Conservation (phyloP, 495 filamentous ascomycete genomes). For the Xeromyces bisporus region DNA sequence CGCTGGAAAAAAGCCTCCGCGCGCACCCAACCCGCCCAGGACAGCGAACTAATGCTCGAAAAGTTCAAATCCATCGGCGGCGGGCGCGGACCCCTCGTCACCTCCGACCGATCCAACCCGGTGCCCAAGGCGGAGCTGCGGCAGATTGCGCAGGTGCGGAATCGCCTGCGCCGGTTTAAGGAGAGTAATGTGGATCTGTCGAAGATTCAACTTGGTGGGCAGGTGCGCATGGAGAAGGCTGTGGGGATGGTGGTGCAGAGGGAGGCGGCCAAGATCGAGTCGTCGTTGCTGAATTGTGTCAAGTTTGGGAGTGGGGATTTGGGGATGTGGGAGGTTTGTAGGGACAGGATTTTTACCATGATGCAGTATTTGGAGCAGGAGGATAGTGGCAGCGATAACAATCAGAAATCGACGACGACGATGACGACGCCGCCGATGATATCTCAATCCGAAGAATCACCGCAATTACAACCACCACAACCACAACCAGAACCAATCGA, state of each 20-base stretch:
- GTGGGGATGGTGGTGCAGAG: conserved; percentile 14
- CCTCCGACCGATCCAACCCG: neutral
- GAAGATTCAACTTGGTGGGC: conserved; percentile 5
- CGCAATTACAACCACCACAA: conserved; percentile 3
- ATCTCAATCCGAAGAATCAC: neutral
- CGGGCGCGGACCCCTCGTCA: too few relatives aligned
- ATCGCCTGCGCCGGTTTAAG: conserved; percentile 2
- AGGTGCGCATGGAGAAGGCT: conserved; percentile 10
- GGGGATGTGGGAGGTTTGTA: conserved; percentile 55
- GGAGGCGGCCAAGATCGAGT: conserved; percentile 14
- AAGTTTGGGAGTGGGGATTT: conserved; percentile 39
- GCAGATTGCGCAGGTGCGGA: conserved; percentile 1
- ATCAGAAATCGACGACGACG: neutral
- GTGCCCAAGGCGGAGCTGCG: neutral
- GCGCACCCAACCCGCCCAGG: too few relatives aligned
- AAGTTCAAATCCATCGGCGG: too few relatives aligned
- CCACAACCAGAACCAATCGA: conserved; percentile 3
- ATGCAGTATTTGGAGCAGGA: conserved; percentile 23
- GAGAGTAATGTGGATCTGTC: conserved; percentile 10
- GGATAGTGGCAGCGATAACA: neutral
- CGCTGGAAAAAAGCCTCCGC: conserved; percentile 3
- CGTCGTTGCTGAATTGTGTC: conserved; percentile 12
- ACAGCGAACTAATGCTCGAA: too few relatives aligned
- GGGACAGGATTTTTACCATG: conserved; percentile 51
- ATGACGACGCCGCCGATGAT: neutral